Evolutionary conservation across 768 basidiomycete species (phyloP).

Genomic region (Tricholoma saponaceum): DNA sequence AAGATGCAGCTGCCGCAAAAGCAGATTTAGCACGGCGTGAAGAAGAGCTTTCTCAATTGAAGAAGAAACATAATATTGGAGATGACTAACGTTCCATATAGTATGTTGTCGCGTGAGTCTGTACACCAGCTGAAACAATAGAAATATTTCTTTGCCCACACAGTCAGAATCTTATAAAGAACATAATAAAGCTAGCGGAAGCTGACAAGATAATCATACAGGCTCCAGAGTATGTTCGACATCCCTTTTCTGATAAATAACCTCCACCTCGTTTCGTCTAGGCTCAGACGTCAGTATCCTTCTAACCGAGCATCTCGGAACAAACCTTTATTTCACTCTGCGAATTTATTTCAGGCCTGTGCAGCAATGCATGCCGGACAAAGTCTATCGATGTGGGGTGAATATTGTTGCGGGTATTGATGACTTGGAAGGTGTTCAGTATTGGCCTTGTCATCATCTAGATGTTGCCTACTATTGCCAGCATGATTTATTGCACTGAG

Average conservation of each 20-base stretch:
- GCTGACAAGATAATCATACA: background rate
- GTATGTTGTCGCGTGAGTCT: conserved; percentile 13
- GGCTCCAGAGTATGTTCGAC: conserved; percentile 1
- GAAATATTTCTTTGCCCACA: background rate
- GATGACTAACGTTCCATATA: conserved; percentile 47
- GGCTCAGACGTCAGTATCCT: background rate
- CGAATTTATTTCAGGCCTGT: background rate
- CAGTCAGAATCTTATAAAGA: background rate
- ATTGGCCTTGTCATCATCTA: background rate
- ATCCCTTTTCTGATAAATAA: background rate
- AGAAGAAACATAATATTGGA: conserved; percentile 82
- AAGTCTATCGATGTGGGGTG: conserved; percentile 55
- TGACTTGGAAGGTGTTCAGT: conserved; percentile 33
- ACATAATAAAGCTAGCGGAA: background rate
- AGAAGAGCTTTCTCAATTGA: conserved; percentile 83
- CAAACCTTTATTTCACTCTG: background rate
- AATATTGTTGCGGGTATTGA: conserved; percentile 66
- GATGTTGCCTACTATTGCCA: conserved; percentile 62
- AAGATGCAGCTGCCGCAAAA: conserved; percentile 90
- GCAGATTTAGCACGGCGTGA: conserved; percentile 89
- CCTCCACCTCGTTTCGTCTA: background rate
- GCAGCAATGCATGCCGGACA: conserved; percentile 47
- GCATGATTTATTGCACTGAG: conserved; percentile 51
- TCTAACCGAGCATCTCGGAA: background rate
- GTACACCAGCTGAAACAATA: conserved; percentile 5